Conservation (phyloP, 331 rosid species). For the Rhamnella rubrinervis region DNA sequence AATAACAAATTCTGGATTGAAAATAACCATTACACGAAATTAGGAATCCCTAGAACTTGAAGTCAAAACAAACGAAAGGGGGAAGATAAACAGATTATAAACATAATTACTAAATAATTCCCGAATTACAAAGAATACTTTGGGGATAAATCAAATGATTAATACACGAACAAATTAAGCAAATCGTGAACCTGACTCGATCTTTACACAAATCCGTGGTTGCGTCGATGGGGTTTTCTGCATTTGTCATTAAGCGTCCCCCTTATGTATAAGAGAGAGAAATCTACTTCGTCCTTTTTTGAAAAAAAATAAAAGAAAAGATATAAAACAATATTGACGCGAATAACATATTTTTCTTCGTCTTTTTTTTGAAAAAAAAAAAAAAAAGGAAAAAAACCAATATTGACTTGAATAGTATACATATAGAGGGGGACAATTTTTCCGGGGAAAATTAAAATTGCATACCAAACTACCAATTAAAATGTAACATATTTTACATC, state of each 20-base stretch:
- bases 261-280: constrained; percentile 14
- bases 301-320: no score
- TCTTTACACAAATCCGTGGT: constrained; percentile 41
- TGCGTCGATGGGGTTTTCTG: constrained; percentile 45
- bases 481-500: no score
- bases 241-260: constrained; percentile 33
- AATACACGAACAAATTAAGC: background rate
- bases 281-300: background rate
- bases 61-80: background rate
- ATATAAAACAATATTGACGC: no score
- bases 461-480: background rate
- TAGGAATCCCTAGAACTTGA: background rate
- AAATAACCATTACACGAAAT: background rate
- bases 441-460: constrained; percentile 17
- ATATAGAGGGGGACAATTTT: constrained; percentile 13
- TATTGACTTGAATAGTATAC: background rate
- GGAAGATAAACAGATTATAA: constrained; percentile 2
- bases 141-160: background rate
- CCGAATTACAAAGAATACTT: background rate
- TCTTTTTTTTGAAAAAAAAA: no score
- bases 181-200: constrained; percentile 60
- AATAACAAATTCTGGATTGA: background rate
- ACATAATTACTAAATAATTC: background rate
- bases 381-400: no score
- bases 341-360: no score